Evolutionary conservation across 1,284 basidiomycete species (phyloP), one percentile per base, ranked within the genome.

Genomic region (Puccinia sorghi): DNA sequence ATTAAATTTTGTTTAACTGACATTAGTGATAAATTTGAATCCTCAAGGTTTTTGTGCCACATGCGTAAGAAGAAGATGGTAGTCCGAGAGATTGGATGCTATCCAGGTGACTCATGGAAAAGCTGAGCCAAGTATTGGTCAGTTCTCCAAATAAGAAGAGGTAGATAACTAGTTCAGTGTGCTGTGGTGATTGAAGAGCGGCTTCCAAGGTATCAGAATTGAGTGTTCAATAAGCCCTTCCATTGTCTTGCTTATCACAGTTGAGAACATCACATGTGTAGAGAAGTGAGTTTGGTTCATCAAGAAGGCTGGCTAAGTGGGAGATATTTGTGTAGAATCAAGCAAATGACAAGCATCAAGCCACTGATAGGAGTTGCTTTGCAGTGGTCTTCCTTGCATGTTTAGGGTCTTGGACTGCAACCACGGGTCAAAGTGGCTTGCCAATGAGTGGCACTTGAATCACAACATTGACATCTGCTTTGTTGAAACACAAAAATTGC

Each of bases 61-160:
- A 37, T 57, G 11, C 20, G 52, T 32, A 72, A 22, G 46, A 72
- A 72, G n/a, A 72, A 72, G 8, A 56, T 46, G 0, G 15, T 13
- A 12, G 54, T 72, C 70, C 70, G 43, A 6, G 57, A 17, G 54
- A 50, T 72, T 54, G 39, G 46, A 72, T 72, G 13, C 70, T 37
- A 25, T 72, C 54, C 32, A 56, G 17, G 39, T 72, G 70, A 37
- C 9, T 59, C 52, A 72, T 72, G 20, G 54, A 39, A 43, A 37
- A 20, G 70, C 57, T 41, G 13, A 72, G 25, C 70, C 70, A 72
- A 5, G 54, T 25, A 32, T 72, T 20, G 4, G 57, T 46, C 17
- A 72, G 70, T 37, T 72, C 70, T 9, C 70, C 70, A 59, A 72
- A 17, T 25, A 72, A 37, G 37, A 54, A 72, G 5, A 72, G 54